Conservation (phyloP, 2,329 filamentous ascomycete species). For the Aaosphaeria arxii region DNA sequence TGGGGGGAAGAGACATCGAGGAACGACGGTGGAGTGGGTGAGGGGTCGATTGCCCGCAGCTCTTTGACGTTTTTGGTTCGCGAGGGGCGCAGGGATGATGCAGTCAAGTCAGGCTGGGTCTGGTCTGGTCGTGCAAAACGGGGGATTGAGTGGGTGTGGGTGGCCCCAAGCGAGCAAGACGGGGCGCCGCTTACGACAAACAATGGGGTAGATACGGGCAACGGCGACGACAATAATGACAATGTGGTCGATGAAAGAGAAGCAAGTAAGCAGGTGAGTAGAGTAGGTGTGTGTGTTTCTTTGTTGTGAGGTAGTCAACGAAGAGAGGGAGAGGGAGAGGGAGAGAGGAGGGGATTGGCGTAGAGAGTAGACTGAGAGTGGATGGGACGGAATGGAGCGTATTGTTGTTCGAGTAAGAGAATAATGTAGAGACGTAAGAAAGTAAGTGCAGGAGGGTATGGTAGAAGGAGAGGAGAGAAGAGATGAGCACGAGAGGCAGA, state of each 20-base stretch:
- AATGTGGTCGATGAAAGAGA: not conserved
- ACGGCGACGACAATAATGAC: too few species aligned
- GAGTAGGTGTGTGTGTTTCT: not conserved
- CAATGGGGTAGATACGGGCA: not conserved
- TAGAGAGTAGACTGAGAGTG: not conserved
- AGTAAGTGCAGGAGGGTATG: too few species aligned
- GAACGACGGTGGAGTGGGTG: conserved; percentile 27
- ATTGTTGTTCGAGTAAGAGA: not conserved
- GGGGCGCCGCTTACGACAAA: not conserved
- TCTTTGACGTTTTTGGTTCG: conserved; percentile 35
- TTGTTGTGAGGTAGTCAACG: not conserved
- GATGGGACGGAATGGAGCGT: not conserved
- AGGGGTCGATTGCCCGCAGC: conserved; percentile 33
- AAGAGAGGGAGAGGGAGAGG: not conserved
- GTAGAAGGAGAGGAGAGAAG: not conserved
- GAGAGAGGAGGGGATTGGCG: not conserved
- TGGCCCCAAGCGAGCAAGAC: not conserved
- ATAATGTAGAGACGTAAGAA: too few species aligned
- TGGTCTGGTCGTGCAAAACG: conserved; percentile 22
- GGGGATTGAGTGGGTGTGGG: conserved; percentile 6
- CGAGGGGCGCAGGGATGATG: conserved; percentile 33
- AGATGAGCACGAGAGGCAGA: not conserved
- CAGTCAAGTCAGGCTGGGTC: too few species aligned
- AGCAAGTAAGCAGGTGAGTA: not conserved
- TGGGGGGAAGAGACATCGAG: conserved; percentile 40